Conservation (phyloP, 2,329 filamentous ascomycete genomes). For the Aphanoascus verrucosus region DNA sequence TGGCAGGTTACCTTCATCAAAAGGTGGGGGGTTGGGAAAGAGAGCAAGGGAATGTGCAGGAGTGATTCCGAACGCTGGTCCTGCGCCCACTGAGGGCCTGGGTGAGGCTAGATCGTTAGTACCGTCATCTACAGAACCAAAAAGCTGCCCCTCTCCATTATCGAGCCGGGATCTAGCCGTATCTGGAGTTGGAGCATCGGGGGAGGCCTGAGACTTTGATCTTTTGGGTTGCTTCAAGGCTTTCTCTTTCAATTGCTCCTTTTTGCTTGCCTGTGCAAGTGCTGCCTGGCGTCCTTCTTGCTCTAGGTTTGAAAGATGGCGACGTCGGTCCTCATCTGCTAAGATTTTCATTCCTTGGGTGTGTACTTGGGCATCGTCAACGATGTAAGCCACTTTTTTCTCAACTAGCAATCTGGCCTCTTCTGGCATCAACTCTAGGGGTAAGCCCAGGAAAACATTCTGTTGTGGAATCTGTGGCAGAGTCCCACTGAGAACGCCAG, state of each 20-base stretch:
- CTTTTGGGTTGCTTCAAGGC: conserved; percentile 30
- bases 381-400: conserved; percentile 62
- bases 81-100: conserved; percentile 15
- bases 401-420: conserved; percentile 75
- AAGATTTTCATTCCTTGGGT: conserved; percentile 50
- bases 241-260: conserved; percentile 41
- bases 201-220: conserved; percentile 13
- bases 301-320: conserved; percentile 50
- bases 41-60: conserved; percentile 42
- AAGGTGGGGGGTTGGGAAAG: conserved; percentile 27
- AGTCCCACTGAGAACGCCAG: conserved; percentile 74
- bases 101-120: conserved; percentile 8
- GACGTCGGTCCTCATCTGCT: conserved; percentile 47
- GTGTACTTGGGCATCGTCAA: conserved; percentile 69
- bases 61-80: conserved; percentile 33
- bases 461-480: conserved; percentile 89
- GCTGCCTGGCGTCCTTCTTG: conserved; percentile 45
- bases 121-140: conserved; percentile 12
- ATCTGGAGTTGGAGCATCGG: conserved; percentile 11
- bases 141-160: conserved; percentile 5
- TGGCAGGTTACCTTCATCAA: conserved; percentile 23
- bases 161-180: not conserved
- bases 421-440: conserved; percentile 80
- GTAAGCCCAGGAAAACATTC: conserved; percentile 83
- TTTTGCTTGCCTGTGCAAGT: conserved; percentile 36